phyloP scores from a whole-genome alignment of 768 basidiomycete species.

The Tylopilus balloui region DNA sequence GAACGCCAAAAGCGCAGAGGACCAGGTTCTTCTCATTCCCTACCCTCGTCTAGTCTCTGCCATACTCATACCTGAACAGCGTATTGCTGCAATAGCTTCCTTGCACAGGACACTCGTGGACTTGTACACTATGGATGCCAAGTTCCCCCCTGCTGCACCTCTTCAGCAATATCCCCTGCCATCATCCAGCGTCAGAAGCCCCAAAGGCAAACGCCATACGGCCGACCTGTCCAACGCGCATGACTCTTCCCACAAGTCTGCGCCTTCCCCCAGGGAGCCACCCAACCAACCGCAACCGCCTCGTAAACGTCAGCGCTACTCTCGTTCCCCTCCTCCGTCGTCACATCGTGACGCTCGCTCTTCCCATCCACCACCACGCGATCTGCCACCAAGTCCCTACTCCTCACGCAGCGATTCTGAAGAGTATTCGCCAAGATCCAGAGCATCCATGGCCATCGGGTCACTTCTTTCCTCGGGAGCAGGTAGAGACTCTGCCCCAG shows the following conservation, averaged over 20 bases:
- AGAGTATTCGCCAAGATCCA: constrained; percentile 66
- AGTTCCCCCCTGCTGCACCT: constrained; percentile 29
- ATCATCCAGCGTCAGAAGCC: constrained; percentile 27
- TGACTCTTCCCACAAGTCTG: constrained; percentile 11
- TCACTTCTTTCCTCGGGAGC: constrained; percentile 56
- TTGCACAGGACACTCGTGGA: constrained; percentile 72
- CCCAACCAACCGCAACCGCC: constrained; percentile 39
- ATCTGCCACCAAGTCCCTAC: constrained; percentile 70
- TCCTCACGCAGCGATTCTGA: constrained; percentile 66
- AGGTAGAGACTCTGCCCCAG: constrained; percentile 23
- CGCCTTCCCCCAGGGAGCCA: constrained; percentile 22
- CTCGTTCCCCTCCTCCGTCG: constrained; percentile 50
- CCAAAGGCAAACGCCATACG: constrained; percentile 21
- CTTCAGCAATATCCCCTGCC: constrained; percentile 37
- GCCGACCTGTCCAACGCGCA: constrained; percentile 16
- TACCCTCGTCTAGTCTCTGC: neutral
- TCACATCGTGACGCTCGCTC: constrained; percentile 33
- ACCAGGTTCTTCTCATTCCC: constrained; percentile 57
- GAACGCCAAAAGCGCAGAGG: constrained; percentile 89
- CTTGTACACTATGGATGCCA: constrained; percentile 34
- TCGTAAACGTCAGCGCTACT: constrained; percentile 61
- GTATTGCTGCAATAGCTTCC: constrained; percentile 64
- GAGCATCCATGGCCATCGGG: constrained; percentile 77
- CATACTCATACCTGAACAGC: constrained; percentile 37
- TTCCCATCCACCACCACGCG: constrained; percentile 37